phyloP scores from a whole-genome alignment of 495 filamentous ascomycete genomes.

The Staphylotrichum longicolle region DNA sequence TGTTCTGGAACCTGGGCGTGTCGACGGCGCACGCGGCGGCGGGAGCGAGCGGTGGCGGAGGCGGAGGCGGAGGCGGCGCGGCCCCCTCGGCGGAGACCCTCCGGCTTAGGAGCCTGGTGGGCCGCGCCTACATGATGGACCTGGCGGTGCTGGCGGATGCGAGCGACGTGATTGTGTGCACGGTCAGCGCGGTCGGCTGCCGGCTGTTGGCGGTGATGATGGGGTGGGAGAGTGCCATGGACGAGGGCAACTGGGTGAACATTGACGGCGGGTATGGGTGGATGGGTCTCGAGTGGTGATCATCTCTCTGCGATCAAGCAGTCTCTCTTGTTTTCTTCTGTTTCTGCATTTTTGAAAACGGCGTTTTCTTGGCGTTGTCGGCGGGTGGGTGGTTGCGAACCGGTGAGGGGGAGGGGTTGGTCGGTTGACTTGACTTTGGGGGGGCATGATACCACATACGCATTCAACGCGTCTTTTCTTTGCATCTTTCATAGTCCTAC shows the following conservation, averaged over 20 bases:
- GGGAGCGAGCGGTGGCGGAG: conserved; percentile 6
- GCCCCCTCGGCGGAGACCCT: conserved; percentile 51
- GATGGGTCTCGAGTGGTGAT: conserved; percentile 44
- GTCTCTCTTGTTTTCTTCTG: conserved; percentile 1
- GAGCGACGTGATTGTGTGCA: conserved; percentile 64
- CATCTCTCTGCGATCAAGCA: background rate
- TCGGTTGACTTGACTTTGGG: background rate
- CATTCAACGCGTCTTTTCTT: conserved; percentile 6
- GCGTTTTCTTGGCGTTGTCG: conserved; percentile 6
- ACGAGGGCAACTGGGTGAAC: conserved; percentile 60
- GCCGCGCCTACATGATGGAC: conserved; percentile 68
- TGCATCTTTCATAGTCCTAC: background rate
- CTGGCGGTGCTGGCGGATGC: conserved; percentile 60
- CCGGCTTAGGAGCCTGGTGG: conserved; percentile 61
- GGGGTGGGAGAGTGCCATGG: conserved; percentile 69
- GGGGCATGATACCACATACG: conserved; percentile 22
- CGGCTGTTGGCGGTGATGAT: conserved; percentile 71
- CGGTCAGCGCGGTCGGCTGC: conserved; percentile 63
- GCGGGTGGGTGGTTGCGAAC: background rate
- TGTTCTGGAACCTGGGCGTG: conserved; percentile 66
- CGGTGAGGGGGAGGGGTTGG: background rate
- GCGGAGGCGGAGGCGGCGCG: background rate
- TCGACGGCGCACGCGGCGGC: conserved; percentile 21
- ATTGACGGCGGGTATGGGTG: conserved; percentile 67
- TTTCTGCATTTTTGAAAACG: conserved; percentile 14